These are phyloP conservation scores for Cladosporium sp. DNA, from an alignment of 2,329 filamentous ascomycete species.

Conservation along the genomic window DNA sequence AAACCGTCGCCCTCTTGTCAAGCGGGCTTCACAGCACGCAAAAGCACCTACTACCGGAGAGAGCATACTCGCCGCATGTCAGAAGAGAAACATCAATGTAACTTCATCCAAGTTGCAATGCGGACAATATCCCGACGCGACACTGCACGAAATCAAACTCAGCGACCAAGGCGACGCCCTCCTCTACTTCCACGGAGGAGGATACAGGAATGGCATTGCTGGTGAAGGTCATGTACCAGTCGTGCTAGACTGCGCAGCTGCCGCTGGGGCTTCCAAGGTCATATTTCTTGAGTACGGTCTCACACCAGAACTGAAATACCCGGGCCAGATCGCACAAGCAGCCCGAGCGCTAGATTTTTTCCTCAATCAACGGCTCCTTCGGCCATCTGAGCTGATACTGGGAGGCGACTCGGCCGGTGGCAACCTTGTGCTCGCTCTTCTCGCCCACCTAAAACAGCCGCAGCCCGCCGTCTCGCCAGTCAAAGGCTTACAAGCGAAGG, in stretches of 20 bases:
- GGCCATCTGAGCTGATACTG: conserved; percentile 28
- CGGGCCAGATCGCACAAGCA: conserved; percentile 46
- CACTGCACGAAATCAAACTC: background rate
- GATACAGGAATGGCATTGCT: conserved; percentile 45
- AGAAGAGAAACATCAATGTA: too few relatives aligned
- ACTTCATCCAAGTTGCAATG: background rate
- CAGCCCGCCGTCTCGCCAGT: conserved; percentile 45
- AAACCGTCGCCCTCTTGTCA: too few relatives aligned
- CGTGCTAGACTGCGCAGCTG: conserved; percentile 38
- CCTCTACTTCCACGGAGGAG: conserved; percentile 50
- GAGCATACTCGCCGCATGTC: too few relatives aligned
- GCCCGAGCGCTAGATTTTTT: conserved; percentile 39
- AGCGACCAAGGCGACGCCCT: conserved; percentile 22
- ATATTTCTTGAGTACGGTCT: conserved; percentile 53
- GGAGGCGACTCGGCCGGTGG: conserved; percentile 52
- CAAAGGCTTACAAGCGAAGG: background rate
- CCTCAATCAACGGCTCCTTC: conserved; percentile 15
- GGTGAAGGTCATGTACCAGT: conserved; percentile 38
- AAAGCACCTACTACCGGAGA: too few relatives aligned
- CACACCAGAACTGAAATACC: conserved; percentile 41
- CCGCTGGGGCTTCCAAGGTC: conserved; percentile 24
- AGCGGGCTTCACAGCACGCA: too few relatives aligned
- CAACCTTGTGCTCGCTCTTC: conserved; percentile 42
- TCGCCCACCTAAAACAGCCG: conserved; percentile 52
- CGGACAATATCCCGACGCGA: background rate